Conservation (phyloP, 345 rosid genomes). For the Diplotaxis tenuifolia region DNA sequence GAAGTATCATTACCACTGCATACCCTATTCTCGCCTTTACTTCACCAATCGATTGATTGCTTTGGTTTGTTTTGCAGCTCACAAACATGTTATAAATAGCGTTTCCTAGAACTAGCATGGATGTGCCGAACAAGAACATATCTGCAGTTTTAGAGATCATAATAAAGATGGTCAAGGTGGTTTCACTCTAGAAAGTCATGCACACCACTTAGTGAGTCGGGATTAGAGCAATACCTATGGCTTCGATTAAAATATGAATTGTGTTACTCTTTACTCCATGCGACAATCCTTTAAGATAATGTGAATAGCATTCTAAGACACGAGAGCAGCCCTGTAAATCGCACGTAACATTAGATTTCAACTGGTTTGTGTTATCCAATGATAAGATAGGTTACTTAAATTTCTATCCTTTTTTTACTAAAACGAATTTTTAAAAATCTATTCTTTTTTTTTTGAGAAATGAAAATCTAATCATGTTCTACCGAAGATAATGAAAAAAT, state of each 20-base stretch:
- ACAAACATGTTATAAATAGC: conserved; percentile 64
- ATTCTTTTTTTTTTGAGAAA: no score
- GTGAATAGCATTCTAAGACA: conserved; percentile 44
- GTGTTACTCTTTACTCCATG: conserved; percentile 43
- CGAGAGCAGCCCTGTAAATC: conserved; percentile 58
- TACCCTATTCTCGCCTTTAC: conserved; percentile 70
- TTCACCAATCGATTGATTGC: conserved; percentile 56
- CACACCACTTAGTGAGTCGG: neutral
- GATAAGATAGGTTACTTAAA: neutral
- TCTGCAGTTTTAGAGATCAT: conserved; percentile 42
- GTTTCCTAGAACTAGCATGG: conserved; percentile 59
- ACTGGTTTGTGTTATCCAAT: neutral
- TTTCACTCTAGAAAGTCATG: neutral
- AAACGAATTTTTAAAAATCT: neutral
- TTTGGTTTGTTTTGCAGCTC: conserved; percentile 48
- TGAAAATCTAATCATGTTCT: neutral
- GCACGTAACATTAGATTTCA: neutral
- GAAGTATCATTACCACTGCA: conserved; percentile 67
- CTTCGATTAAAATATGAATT: conserved; percentile 54
- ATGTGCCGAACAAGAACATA: conserved; percentile 64
- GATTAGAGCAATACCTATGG: conserved; percentile 46
- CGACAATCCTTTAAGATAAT: conserved; percentile 44
- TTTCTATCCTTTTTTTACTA: neutral
- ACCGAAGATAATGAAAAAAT: neutral
- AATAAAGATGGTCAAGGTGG: neutral